Evolutionary conservation across 805 yeast genomes (phyloP).

Genomic region (Hanseniaspora nectarophila): DNA sequence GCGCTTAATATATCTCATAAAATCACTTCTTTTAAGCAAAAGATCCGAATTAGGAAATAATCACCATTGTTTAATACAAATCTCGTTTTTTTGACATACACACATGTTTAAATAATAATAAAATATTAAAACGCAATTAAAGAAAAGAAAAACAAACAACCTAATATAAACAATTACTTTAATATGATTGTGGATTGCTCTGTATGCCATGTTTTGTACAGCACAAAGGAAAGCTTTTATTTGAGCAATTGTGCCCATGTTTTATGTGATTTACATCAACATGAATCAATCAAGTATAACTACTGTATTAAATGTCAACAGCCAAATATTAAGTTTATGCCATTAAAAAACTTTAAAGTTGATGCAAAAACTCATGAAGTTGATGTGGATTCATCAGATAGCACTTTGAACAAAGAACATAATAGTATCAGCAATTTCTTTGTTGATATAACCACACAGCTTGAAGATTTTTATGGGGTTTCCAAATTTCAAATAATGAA

Average conservation of each 20-base stretch:
- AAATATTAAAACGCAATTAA: no score
- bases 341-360: conserved; percentile 14
- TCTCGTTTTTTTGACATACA: no score
- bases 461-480: conserved; percentile 24
- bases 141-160: no score
- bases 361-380: not conserved
- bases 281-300: conserved; percentile 14
- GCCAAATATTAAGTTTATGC: conserved; percentile 18
- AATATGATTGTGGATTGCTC: conserved; percentile 26
- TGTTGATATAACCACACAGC: conserved; percentile 21
- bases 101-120: no score
- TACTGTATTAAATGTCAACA: conserved; percentile 12
- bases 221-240: conserved; percentile 21
- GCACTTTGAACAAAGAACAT: conserved; percentile 14
- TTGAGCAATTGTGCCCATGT: conserved; percentile 33
- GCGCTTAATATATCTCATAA: no score
- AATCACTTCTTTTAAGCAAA: not conserved
- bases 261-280: conserved; percentile 27
- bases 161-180: no score
- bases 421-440: conserved; percentile 22
- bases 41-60: not conserved
- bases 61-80: not conserved
- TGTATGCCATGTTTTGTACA: conserved; percentile 25
- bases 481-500: conserved; percentile 25
- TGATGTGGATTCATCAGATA: not conserved